Evolutionary conservation across 441 rosid genomes (phyloP).

Genomic region (Gossypium aridum): DNA sequence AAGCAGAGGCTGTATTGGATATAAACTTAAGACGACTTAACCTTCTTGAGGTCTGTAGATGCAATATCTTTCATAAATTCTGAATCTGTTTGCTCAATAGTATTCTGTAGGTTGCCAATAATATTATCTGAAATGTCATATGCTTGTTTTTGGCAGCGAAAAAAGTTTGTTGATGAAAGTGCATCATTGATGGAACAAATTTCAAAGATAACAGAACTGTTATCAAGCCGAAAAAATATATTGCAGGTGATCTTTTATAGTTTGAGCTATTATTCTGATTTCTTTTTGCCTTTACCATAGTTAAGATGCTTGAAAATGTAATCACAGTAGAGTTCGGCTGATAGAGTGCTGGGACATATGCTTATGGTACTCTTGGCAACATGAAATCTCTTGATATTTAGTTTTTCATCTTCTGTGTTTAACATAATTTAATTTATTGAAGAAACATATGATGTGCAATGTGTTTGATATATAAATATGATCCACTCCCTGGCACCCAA

Average conservation of each 20-base stretch:
- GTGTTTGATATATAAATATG: background rate
- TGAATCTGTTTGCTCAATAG: conserved; percentile 9
- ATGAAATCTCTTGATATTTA: background rate
- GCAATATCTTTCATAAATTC: background rate
- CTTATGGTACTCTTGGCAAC: background rate
- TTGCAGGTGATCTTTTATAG: conserved; percentile 52
- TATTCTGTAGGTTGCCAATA: background rate
- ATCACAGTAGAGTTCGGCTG: background rate
- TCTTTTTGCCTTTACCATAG: background rate
- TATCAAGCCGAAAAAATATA: conserved; percentile 65
- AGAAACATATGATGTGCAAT: background rate
- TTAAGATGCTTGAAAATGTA: background rate
- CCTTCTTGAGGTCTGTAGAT: conserved; percentile 65
- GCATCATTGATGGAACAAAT: conserved; percentile 62
- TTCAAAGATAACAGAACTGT: conserved; percentile 59
- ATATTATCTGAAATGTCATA: conserved; percentile 6
- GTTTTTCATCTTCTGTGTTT: background rate
- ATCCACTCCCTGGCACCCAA: background rate
- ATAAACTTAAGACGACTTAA: conserved; percentile 75
- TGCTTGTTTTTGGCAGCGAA: conserved; percentile 44
- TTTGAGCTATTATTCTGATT: conserved; percentile 11
- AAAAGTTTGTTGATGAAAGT: conserved; percentile 71
- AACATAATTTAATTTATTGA: background rate
- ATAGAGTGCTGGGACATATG: background rate
- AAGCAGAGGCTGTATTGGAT: conserved; percentile 87